Conservation (phyloP, 805 yeast species). For the Starmerella geochares region DNA sequence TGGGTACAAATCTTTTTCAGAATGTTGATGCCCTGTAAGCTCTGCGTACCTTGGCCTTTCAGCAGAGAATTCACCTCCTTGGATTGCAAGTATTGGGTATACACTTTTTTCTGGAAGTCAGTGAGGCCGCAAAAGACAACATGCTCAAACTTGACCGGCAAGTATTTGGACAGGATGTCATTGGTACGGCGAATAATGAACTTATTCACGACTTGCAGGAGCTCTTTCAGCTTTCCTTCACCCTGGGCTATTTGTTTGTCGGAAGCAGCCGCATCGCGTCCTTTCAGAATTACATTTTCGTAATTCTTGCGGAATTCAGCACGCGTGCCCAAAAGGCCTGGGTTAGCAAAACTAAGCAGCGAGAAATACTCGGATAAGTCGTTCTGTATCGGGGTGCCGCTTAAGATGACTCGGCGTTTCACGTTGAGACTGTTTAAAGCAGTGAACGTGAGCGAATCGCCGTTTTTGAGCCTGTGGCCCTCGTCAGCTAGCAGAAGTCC, state of each 20-base stretch:
- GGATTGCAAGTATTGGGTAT: constrained; percentile 64
- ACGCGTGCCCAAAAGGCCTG: constrained; percentile 80
- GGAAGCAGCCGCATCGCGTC: constrained; percentile 82
- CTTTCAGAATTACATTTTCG: constrained; percentile 67
- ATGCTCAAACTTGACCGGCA: constrained; percentile 93
- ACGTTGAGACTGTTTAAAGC: constrained; percentile 77
- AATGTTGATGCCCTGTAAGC: constrained; percentile 78
- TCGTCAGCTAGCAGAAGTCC: constrained; percentile 82
- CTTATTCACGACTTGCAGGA: constrained; percentile 68
- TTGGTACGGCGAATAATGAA: constrained; percentile 92
- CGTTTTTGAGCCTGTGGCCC: constrained; percentile 75
- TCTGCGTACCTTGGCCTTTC: constrained; percentile 55
- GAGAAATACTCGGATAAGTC: constrained; percentile 92
- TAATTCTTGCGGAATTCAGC: constrained; percentile 73
- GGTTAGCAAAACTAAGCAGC: constrained; percentile 81
- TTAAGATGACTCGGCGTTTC: constrained; percentile 76
- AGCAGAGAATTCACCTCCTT: constrained; percentile 62
- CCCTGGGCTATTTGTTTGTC: constrained; percentile 67
- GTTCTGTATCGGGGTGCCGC: constrained; percentile 96
- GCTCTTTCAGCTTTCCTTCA: constrained; percentile 54
- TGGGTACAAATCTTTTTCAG: constrained; percentile 88
- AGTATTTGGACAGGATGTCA: constrained; percentile 83
- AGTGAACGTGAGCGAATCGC: constrained; percentile 83
- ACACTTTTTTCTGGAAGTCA: constrained; percentile 62
- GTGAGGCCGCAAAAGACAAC: constrained; percentile 84